Base-by-base conservation (phyloP, 1,139 yeast genomes). In the Saccharomyces hybrid region DNA sequence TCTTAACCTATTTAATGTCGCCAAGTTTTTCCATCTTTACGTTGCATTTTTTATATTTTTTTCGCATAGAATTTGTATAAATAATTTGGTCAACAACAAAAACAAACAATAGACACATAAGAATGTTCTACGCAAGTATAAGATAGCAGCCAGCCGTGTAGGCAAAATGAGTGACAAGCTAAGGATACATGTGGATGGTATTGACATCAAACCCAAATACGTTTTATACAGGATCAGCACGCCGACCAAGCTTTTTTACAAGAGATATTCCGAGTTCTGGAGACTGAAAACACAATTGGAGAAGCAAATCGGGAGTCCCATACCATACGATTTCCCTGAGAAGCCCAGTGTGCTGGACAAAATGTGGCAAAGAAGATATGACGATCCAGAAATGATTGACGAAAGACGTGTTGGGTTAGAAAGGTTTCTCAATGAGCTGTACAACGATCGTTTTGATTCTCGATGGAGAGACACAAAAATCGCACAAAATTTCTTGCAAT, bases 271-370 rank as follows among this genome's bases (percentile, higher is more conserved):
- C 46, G 88, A 83, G 57, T 83, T 83, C 66, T 70, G 73, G 19
- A 66, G 67, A n/a, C 70, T 83, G 26, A 77, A 75, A 48, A 65
- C 65, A 13, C 73, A 71, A n/a, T 62, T 83, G 50, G 80, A 78
- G 62, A 63, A 70, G 6, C 76, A 78, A 51, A 68, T 77, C 56
- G 73, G 76, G 29, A 73, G 70, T 28, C 69, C 70, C 6, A 58
- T 82, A 5, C 85, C 85, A 0, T 77, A 78, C 52, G 71, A 69
- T 32, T 68, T 81, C n/a, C 86, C 84, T 2, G 34, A 58, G 54
- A 56, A 69, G 57, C 60, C 61, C 55, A 57, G 63, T 56, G 53
- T 58, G 28, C 14, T 67, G 49, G 25, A 38, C 44, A 38, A 53
- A 58, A 62, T 29, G 34, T 41, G 51, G 32, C 27, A 51, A 44